Conservation (phyloP, 345 rosid genomes). For the Acer negundo region DNA sequence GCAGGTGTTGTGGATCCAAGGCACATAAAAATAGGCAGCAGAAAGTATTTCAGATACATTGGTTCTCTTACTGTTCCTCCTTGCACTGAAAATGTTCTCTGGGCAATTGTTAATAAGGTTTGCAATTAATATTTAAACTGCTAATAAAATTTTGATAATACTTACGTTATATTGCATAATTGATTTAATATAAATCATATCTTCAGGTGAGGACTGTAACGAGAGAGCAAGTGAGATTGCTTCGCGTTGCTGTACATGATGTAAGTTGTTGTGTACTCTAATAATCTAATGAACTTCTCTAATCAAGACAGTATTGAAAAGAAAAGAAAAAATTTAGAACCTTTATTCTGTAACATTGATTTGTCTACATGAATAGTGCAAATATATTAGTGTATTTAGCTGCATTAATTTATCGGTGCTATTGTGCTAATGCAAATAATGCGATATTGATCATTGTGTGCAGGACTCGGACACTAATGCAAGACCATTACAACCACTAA, state of each 20-base stretch:
- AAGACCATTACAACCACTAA: slow-evolving; percentile 58
- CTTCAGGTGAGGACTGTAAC: slow-evolving; percentile 63
- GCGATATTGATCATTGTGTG: slow-evolving; percentile 3
- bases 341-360: too few relatives aligned
- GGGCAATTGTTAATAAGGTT: slow-evolving; percentile 70
- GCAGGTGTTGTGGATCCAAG: slow-evolving; percentile 60
- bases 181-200: neutral
- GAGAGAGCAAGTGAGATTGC: slow-evolving; percentile 55
- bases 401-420: too few relatives aligned
- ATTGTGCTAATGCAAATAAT: neutral
- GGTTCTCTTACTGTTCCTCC: slow-evolving; percentile 96
- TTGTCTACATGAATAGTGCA: neutral
- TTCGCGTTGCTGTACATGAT: slow-evolving; percentile 81
- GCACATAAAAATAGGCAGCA: slow-evolving; percentile 47
- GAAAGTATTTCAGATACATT: slow-evolving; percentile 70
- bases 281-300: neutral
- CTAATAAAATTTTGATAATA: too few relatives aligned
- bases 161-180: too few relatives aligned
- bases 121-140: neutral
- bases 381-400: neutral
- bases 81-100: slow-evolving; percentile 68
- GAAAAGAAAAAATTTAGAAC: too few relatives aligned
- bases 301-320: too few relatives aligned
- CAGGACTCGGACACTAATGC: slow-evolving; percentile 68
- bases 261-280: slow-evolving; percentile 45